These are phyloP conservation scores for Pseudogymnoascus destructans DNA, from an alignment of 2,329 filamentous ascomycete genomes.

Conservation along the genomic window DNA sequence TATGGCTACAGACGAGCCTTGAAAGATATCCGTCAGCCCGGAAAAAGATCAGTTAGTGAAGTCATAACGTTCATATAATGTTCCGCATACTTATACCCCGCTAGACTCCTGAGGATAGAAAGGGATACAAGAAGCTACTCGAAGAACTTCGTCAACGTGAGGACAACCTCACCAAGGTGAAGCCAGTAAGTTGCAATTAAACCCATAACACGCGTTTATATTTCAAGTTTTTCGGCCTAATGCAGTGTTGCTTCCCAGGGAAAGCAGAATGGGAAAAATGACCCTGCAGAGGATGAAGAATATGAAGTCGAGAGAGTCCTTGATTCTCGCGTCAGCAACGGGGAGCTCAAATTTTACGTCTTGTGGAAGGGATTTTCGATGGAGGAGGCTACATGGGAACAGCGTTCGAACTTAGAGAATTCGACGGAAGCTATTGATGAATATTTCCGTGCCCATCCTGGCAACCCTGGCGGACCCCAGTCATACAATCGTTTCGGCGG, in stretches of 20 bases:
- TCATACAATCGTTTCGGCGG: background rate
- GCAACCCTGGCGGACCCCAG: background rate
- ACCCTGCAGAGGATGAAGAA: background rate
- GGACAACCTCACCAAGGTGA: background rate
- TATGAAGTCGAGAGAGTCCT: conserved; percentile 15
- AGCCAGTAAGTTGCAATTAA: background rate
- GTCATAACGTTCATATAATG: background rate
- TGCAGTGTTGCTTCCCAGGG: background rate
- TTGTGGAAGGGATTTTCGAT: conserved; percentile 14
- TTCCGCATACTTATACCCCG: background rate
- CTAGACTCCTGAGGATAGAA: background rate
- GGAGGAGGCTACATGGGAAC: conserved; percentile 16
- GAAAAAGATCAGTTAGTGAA: background rate
- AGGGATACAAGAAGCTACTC: background rate
- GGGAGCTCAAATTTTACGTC: conserved; percentile 11
- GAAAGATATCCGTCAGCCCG: background rate
- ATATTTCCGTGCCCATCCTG: background rate
- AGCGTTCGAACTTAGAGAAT: conserved; percentile 13
- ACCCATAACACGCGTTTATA: background rate
- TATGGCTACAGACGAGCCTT: background rate
- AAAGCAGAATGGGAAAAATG: background rate
- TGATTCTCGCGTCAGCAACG: conserved; percentile 10
- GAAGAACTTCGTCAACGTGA: background rate
- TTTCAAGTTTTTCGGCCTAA: background rate
- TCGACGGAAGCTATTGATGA: conserved; percentile 8